phyloP scores from a whole-genome alignment of 257 asterid species.

The Paulownia fortunei region DNA sequence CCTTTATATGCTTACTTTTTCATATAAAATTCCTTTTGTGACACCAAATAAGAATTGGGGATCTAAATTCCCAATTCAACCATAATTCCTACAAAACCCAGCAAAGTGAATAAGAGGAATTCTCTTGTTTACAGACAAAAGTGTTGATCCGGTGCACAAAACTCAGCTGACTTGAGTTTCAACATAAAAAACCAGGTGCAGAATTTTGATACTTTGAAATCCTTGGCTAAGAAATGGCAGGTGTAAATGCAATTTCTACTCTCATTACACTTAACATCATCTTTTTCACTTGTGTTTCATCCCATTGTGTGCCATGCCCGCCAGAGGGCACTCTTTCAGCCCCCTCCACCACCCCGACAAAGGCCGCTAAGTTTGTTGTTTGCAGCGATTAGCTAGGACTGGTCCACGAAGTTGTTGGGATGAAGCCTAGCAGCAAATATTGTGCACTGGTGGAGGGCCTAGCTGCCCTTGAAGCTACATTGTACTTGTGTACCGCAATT shows the following conservation, averaged over 20 bases:
- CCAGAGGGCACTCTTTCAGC: conserved; percentile 33
- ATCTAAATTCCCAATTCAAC: too few relatives aligned
- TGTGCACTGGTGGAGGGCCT: conserved; percentile 71
- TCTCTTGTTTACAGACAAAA: too few relatives aligned
- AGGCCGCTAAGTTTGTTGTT: conserved; percentile 64
- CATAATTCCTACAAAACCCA: too few relatives aligned
- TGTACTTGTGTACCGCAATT: conserved; percentile 85
- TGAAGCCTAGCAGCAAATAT: conserved; percentile 62
- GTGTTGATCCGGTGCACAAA: too few relatives aligned
- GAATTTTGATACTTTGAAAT: background rate
- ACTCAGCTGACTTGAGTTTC: too few relatives aligned
- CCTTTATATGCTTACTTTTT: too few relatives aligned
- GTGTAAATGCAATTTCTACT: conserved; percentile 31
- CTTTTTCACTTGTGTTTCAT: conserved; percentile 55
- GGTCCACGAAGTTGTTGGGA: conserved; percentile 77
- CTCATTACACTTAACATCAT: conserved; percentile 48
- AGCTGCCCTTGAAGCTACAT: conserved; percentile 84
- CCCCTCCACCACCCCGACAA: conserved; percentile 38
- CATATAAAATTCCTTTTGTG: too few relatives aligned
- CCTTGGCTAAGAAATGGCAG: conserved; percentile 45
- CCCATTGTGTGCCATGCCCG: conserved; percentile 56
- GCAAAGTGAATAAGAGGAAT: too few relatives aligned
- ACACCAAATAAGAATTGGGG: too few relatives aligned
- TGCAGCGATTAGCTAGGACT: conserved; percentile 89
- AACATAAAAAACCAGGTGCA: conserved; percentile 16